Evolutionary conservation across 139 green algal genomes (phyloP).

Genomic region (Chlamydomonas applanata): DNA sequence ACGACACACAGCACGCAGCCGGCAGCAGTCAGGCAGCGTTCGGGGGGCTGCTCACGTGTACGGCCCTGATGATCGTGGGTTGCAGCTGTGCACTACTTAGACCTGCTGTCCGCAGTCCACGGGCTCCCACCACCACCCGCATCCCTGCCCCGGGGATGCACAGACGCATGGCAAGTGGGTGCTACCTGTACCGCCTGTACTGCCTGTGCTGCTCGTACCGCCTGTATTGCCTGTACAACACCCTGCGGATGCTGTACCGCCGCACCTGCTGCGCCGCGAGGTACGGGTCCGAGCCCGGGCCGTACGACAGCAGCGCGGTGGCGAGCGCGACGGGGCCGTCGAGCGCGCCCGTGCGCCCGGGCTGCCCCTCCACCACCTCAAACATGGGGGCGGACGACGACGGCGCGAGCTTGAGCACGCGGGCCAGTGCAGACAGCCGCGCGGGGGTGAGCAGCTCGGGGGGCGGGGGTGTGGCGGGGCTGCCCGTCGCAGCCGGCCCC

Average conservation of each 20-base stretch:
- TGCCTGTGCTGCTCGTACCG: too few species aligned
- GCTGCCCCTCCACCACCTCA: constrained; percentile 48
- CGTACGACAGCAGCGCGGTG: constrained; percentile 46
- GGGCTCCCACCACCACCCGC: too few species aligned
- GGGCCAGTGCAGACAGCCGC: constrained; percentile 8
- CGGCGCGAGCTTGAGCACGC: not conserved
- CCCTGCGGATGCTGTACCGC: not conserved
- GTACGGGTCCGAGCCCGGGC: constrained; percentile 36
- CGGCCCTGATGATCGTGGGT: too few species aligned
- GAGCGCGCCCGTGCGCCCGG: constrained; percentile 40
- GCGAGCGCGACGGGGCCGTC: constrained; percentile 59
- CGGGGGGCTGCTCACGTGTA: too few species aligned
- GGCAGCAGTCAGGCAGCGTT: too few species aligned
- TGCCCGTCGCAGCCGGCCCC: not conserved
- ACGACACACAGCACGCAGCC: too few species aligned
- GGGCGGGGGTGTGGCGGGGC: constrained; percentile 40
- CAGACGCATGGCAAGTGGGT: constrained; percentile 3
- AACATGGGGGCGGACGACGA: constrained; percentile 15
- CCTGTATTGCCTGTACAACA: not conserved
- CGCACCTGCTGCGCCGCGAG: constrained; percentile 10
- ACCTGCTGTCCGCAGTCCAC: too few species aligned
- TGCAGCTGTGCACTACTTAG: too few species aligned
- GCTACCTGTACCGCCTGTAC: not conserved
- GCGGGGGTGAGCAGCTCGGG: constrained; percentile 39
- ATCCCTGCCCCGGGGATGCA: too few species aligned